These are phyloP conservation scores for Medakamo hakoo DNA, from an alignment of 139 green algal species.

Conservation along the genomic window DNA sequence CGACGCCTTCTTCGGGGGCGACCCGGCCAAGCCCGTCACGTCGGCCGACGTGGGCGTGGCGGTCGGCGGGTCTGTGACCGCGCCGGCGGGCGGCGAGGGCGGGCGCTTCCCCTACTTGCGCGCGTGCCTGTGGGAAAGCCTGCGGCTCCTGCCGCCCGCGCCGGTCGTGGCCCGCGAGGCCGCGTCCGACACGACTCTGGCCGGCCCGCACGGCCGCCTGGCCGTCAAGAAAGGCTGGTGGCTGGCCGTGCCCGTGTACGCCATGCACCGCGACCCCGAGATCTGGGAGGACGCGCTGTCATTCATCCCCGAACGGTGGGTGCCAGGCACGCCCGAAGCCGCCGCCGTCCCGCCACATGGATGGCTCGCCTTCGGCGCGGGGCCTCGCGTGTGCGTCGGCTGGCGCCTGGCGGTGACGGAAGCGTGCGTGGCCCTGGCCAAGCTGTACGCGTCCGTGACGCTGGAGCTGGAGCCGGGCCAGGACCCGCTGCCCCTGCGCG, in stretches of 20 bases:
- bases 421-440: background rate
- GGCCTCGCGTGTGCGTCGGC: constrained; percentile 25
- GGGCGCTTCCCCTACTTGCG: constrained; percentile 3
- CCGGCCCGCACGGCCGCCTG: background rate
- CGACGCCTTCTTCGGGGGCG: constrained; percentile 7
- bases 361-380: constrained; percentile 17
- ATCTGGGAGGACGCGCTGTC: background rate
- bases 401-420: constrained; percentile 16
- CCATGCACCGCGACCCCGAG: background rate
- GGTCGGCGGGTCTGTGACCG: no score
- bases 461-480: constrained; percentile 26
- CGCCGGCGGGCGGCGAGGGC: no score
- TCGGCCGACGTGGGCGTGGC: background rate
- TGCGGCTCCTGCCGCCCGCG: background rate
- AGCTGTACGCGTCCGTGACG: no score
- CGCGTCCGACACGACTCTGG: background rate
- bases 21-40: background rate
- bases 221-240: background rate
- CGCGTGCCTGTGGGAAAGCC: background rate
- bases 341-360: background rate
- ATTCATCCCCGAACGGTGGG: background rate
- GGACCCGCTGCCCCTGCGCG: constrained; percentile 19
- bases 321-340: constrained; percentile 1
- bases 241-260: background rate
- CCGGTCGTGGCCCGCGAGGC: background rate